A percentile compares a stretch with the other conserved stretches of the same genome.
Evolutionary conservation across 768 basidiomycete genomes (phyloP).

Genomic region (Favolaschia claudopus): DNA sequence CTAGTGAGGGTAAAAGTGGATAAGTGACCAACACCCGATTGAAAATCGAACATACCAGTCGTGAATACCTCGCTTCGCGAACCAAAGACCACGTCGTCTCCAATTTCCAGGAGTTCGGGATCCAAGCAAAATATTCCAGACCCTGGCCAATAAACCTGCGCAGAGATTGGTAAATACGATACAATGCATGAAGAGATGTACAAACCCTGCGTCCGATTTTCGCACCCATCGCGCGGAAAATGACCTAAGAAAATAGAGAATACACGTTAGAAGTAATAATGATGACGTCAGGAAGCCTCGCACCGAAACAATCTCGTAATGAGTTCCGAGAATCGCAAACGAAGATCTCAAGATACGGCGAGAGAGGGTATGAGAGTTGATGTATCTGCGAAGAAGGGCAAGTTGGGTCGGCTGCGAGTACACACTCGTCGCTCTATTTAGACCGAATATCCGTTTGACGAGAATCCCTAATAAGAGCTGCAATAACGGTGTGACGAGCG

Average conservation of each 20-base stretch:
- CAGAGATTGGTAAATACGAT: background rate
- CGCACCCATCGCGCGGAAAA: slow-evolving; percentile 57
- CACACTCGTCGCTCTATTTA: slow-evolving; percentile 43
- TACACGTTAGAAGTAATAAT: background rate
- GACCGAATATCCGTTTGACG: slow-evolving; percentile 49
- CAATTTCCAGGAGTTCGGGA: slow-evolving; percentile 55
- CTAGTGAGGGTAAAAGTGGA: too few relatives aligned
- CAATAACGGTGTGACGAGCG: slow-evolving; percentile 44
- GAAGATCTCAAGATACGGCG: slow-evolving; percentile 43
- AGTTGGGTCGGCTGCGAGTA: slow-evolving; percentile 39
- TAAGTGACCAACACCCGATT: too few relatives aligned
- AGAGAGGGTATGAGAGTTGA: slow-evolving; percentile 47
- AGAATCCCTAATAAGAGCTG: slow-evolving; percentile 48
- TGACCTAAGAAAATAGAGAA: slow-evolving; percentile 31
- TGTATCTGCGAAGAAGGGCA: slow-evolving; percentile 44
- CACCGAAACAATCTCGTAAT: slow-evolving; percentile 56
- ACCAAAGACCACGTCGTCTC: slow-evolving; percentile 58
- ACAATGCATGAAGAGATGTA: slow-evolving; percentile 13
- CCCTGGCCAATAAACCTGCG: slow-evolving; percentile 52
- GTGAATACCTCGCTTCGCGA: slow-evolving; percentile 55
- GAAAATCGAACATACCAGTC: too few relatives aligned
- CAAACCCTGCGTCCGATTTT: slow-evolving; percentile 55
- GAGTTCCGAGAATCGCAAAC: slow-evolving; percentile 53
- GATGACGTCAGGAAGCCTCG: slow-evolving; percentile 10
- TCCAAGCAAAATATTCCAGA: slow-evolving; percentile 52